Percentiles rank a stretch among this genome's conserved stretches.
phyloP scores from a whole-genome alignment of 108 stramenopile species.

The Skeletonema grethae region DNA sequence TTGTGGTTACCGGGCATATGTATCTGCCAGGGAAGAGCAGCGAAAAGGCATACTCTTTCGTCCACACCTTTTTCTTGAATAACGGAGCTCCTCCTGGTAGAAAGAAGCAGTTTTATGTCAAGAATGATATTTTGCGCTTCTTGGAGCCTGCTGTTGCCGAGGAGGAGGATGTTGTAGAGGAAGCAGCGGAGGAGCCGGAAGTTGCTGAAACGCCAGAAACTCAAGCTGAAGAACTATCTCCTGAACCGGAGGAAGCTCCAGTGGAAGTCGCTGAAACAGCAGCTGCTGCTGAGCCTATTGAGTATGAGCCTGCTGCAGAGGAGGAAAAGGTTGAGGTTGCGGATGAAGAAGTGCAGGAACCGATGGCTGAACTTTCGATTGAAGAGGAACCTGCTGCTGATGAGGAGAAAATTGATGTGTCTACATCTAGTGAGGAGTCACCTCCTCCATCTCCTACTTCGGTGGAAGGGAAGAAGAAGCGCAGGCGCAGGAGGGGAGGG shows the following conservation, averaged over 20 bases:
- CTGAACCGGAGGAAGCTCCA: constrained; percentile 44
- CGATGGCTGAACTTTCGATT: not conserved
- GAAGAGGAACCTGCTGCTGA: constrained; percentile 29
- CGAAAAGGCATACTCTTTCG: constrained; percentile 52
- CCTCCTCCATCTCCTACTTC: constrained; percentile 19
- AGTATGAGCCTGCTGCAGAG: constrained; percentile 39
- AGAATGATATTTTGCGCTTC: constrained; percentile 84
- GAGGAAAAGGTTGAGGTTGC: constrained; percentile 33
- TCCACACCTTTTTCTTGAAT: constrained; percentile 81
- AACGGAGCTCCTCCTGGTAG: constrained; percentile 41
- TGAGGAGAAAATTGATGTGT: constrained; percentile 38
- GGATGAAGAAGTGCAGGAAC: constrained; percentile 1
- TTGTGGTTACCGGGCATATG: constrained; percentile 81
- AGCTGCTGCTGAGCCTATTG: constrained; percentile 15
- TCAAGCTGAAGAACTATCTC: constrained; percentile 15
- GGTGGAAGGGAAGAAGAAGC: constrained; percentile 32
- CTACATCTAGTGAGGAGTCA: constrained; percentile 12
- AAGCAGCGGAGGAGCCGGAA: constrained; percentile 1
- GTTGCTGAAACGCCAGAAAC: constrained; percentile 6
- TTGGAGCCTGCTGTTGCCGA: constrained; percentile 35
- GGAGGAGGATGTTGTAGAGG: constrained; percentile 14
- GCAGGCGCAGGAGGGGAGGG: constrained; percentile 37
- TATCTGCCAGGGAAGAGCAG: constrained; percentile 12
- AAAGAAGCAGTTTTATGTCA: constrained; percentile 70
- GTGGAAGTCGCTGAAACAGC: constrained; percentile 20